Conservation (phyloP, 345 rosid species). For the Atalantia buxifolia region DNA sequence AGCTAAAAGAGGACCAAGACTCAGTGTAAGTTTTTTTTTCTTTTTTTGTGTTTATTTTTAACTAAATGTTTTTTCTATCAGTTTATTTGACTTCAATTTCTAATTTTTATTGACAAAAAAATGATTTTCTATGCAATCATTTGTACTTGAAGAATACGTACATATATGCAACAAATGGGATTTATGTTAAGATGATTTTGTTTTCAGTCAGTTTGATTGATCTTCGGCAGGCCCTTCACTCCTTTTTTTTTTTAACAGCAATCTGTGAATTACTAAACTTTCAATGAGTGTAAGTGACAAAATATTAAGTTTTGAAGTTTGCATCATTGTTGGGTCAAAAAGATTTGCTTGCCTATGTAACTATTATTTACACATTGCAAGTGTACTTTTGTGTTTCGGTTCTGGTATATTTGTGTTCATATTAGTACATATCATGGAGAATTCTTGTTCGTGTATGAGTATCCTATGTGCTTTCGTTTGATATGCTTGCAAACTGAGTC, state of each 20-base stretch:
- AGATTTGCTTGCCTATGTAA: background rate
- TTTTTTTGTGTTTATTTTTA: background rate
- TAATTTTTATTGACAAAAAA: background rate
- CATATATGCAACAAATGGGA: background rate
- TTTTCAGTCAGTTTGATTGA: background rate
- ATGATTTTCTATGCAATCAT: background rate
- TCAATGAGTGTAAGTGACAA: background rate
- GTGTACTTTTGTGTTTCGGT: background rate
- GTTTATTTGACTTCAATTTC: background rate
- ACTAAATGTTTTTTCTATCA: background rate
- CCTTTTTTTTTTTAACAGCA: no score
- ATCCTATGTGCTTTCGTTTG: background rate
- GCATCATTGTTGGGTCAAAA: background rate
- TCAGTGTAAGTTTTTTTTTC: conserved; percentile 45
- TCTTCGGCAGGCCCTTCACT: background rate
- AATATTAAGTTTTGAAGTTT: background rate
- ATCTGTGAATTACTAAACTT: background rate
- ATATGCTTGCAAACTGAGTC: background rate
- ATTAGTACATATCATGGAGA: background rate
- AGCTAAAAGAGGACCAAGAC: conserved; percentile 46
- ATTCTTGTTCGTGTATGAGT: background rate
- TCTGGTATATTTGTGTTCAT: background rate
- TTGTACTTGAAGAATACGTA: background rate
- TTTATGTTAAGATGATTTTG: background rate
- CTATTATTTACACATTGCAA: background rate